phyloP scores from a whole-genome alignment of 1,284 basidiomycete species.

The Leccinum fuscescens region DNA sequence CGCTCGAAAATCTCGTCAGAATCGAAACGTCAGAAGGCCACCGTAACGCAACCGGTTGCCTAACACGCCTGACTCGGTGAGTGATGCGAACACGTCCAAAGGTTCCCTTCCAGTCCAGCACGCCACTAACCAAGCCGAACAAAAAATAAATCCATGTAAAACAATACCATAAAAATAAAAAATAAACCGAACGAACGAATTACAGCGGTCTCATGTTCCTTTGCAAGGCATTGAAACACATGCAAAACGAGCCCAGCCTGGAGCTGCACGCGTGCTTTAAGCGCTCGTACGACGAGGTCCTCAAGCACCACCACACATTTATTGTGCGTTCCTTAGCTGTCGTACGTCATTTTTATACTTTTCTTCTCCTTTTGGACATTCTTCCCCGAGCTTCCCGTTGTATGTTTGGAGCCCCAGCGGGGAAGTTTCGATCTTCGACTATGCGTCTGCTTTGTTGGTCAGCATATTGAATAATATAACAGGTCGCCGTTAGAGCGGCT shows the following conservation, averaged over 20 bases:
- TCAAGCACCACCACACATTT: conserved; percentile 84
- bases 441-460: not conserved
- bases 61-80: conserved; percentile 83
- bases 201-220: conserved; percentile 31
- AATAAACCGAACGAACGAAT: not conserved
- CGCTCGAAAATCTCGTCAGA: conserved; percentile 78
- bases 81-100: conserved; percentile 14
- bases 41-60: conserved; percentile 54
- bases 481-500: conserved; percentile 94
- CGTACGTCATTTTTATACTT: conserved; percentile 51
- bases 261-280: conserved; percentile 86
- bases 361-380: not conserved
- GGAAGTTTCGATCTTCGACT: not conserved
- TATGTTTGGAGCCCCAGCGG: conserved; percentile 1
- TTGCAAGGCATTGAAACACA: conserved; percentile 68
- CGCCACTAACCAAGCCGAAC: conserved; percentile 6
- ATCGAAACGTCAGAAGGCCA: conserved; percentile 56
- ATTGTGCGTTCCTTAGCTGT: conserved; percentile 80
- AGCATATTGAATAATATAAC: not conserved
- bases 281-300: conserved; percentile 80
- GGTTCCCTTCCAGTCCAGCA: conserved; percentile 1
- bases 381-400: not conserved
- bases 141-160: not conserved
- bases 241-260: conserved; percentile 64
- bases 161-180: not conserved